phyloP scores from a whole-genome alignment of 208 protist genomes.

The Trypanosoma melophagium region DNA sequence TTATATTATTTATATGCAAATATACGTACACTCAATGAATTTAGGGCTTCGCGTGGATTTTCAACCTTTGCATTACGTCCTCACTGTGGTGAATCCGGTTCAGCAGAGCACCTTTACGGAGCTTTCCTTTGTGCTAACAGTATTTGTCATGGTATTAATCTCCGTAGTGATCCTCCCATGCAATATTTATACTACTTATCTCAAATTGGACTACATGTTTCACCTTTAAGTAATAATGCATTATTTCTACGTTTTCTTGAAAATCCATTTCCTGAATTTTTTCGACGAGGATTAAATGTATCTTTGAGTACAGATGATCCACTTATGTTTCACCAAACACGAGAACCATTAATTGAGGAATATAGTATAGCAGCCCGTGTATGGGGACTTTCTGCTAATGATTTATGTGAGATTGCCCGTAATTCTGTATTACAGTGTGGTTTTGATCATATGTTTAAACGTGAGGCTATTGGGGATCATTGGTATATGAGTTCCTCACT shows the following conservation, averaged over 20 bases:
- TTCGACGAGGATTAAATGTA: constrained; percentile 96
- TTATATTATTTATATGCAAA: constrained; percentile 99
- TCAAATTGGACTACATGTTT: constrained; percentile 98
- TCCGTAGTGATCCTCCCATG: constrained; percentile 93
- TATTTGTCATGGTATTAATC: constrained; percentile 98
- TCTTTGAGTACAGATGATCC: constrained; percentile 97
- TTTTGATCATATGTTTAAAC: constrained; percentile 88
- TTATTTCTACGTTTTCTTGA: constrained; percentile 97
- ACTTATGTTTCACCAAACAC: constrained; percentile 98
- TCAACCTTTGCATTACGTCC: constrained; percentile 97
- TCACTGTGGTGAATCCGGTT: constrained; percentile 96
- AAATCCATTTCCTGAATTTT: constrained; percentile 97
- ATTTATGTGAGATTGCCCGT: constrained; percentile 92
- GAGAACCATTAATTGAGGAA: constrained; percentile 93
- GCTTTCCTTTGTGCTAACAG: constrained; percentile 94
- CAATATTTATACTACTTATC: constrained; percentile 99
- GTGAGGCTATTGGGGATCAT: constrained; percentile 82
- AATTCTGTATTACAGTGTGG: constrained; percentile 91
- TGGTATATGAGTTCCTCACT: constrained; percentile 89
- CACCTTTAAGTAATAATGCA: constrained; percentile 99
- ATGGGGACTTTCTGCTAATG: constrained; percentile 89
- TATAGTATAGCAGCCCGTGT: constrained; percentile 93
- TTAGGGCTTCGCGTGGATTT: constrained; percentile 88
- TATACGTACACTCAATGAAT: constrained; percentile 96
- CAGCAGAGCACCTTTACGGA: constrained; percentile 92